A percentile compares a stretch with the other conserved stretches of the same genome.
These are phyloP conservation scores for Bryoerythrophyllum caledonicum DNA, from an alignment of 225 moss, liverwort and hornwort species.

Conservation along the genomic window DNA sequence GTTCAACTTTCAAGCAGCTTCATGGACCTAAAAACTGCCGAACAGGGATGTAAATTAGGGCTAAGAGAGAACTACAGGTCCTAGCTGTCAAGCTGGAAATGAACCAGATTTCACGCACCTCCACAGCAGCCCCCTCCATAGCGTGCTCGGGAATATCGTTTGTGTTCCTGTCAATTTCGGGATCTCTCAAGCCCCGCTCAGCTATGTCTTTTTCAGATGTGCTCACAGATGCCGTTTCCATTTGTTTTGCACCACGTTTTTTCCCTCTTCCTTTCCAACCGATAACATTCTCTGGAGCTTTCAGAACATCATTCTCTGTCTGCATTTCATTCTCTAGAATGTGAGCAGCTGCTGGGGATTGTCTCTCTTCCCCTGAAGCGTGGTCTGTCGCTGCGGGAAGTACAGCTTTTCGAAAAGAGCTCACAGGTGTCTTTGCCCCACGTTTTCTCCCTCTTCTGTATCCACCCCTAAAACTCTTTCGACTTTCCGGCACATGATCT, in stretches of 20 bases:
- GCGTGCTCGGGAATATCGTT: conserved; percentile 26
- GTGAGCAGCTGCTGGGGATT: conserved; percentile 4
- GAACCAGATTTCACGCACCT: conserved; percentile 42
- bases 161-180: conserved; percentile 24
- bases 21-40: not conserved
- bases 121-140: conserved; percentile 46
- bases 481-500: conserved; percentile 1
- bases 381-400: conserved; percentile 7
- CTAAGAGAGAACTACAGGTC: not conserved
- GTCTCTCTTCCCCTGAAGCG: conserved; percentile 5
- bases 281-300: not conserved
- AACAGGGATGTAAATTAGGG: not conserved
- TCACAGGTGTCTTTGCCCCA: conserved; percentile 1
- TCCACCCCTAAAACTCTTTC: conserved; percentile 3
- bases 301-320: conserved; percentile 1
- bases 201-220: conserved; percentile 22
- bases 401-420: not conserved
- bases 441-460: conserved; percentile 4
- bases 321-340: conserved; percentile 15
- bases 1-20: conserved; percentile 21
- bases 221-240: conserved; percentile 16
- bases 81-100: conserved; percentile 9
- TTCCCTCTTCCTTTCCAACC: conserved; percentile 11
- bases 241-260: conserved; percentile 12
- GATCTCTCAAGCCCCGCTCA: conserved; percentile 19